Evolutionary conservation across 352 stramenopile species (phyloP).

Genomic region (Pythium rishiriense): DNA sequence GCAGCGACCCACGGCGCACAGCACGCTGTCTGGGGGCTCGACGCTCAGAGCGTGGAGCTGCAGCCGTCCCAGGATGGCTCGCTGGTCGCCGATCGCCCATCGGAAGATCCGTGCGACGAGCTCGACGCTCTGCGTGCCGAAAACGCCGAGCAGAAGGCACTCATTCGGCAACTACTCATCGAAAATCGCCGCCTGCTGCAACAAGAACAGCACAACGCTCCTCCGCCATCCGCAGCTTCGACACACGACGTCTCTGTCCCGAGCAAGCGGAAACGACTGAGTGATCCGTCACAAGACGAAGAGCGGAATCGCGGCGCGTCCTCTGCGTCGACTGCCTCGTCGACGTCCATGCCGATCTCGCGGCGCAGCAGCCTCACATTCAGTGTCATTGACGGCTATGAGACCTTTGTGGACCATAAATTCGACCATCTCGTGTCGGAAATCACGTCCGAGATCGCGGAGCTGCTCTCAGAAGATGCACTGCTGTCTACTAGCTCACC

Average conservation of each 20-base stretch:
- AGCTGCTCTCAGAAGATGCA: slow-evolving; percentile 15
- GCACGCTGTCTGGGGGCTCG: background rate
- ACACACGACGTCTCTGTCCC: background rate
- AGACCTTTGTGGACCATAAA: slow-evolving; percentile 21
- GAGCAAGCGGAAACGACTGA: slow-evolving; percentile 2
- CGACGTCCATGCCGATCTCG: background rate
- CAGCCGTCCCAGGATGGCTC: background rate
- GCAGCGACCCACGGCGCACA: background rate
- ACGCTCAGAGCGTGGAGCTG: background rate
- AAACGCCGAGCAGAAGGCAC: slow-evolving; percentile 20
- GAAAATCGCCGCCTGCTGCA: slow-evolving; percentile 17
- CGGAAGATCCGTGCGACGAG: background rate
- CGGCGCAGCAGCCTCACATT: slow-evolving; percentile 6
- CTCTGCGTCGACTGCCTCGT: slow-evolving; percentile 3
- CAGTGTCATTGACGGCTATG: slow-evolving; percentile 3
- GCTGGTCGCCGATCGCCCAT: background rate
- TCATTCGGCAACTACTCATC: slow-evolving; percentile 19
- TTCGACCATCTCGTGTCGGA: slow-evolving; percentile 24
- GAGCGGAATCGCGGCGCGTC: slow-evolving; percentile 5
- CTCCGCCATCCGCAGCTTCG: no score
- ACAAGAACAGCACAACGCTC: slow-evolving; percentile 2
- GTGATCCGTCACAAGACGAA: background rate
- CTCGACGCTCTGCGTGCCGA: slow-evolving; percentile 14
- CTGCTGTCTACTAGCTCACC: background rate
- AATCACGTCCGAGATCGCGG: slow-evolving; percentile 11